A percentile compares a stretch with the other conserved stretches of the same genome.
phyloP scores from a whole-genome alignment of 2,329 filamentous ascomycete genomes.

The Ceratocystis albifundus region DNA sequence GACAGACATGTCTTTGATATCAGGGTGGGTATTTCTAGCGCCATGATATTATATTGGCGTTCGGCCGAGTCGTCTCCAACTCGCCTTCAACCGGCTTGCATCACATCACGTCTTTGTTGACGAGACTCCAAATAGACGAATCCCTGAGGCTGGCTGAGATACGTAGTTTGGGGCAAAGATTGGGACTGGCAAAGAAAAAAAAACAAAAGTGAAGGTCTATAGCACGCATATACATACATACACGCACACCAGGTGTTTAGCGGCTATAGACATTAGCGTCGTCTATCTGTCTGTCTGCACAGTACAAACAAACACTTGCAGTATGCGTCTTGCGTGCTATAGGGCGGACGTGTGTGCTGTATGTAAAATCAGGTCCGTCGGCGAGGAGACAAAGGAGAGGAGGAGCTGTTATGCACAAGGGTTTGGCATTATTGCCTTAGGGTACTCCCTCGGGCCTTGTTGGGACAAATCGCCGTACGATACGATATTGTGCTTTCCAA shows the following conservation, averaged over 20 bases:
- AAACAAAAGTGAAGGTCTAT: no score
- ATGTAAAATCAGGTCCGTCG: background rate
- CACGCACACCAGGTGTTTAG: background rate
- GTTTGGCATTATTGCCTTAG: background rate
- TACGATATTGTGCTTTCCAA: background rate
- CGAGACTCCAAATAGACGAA: background rate
- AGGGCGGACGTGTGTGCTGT: background rate
- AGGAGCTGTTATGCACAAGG: conserved; percentile 1
- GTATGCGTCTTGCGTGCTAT: background rate
- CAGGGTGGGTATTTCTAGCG: background rate
- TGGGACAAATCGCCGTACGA: conserved; percentile 10
- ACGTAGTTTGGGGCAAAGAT: background rate
- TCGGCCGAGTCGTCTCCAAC: conserved; percentile 7
- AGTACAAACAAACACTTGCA: background rate
- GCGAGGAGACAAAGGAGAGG: background rate
- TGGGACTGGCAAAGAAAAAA: background rate
- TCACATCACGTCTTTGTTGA: background rate
- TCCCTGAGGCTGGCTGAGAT: background rate
- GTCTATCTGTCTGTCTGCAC: background rate
- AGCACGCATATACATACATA: background rate
- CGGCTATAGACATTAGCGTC: background rate
- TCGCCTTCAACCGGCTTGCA: background rate
- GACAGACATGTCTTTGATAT: background rate
- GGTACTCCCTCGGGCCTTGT: background rate
- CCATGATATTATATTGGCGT: background rate